Evolutionary conservation across 352 stramenopile genomes (phyloP).

Genomic region (Phytopythium vexans): DNA sequence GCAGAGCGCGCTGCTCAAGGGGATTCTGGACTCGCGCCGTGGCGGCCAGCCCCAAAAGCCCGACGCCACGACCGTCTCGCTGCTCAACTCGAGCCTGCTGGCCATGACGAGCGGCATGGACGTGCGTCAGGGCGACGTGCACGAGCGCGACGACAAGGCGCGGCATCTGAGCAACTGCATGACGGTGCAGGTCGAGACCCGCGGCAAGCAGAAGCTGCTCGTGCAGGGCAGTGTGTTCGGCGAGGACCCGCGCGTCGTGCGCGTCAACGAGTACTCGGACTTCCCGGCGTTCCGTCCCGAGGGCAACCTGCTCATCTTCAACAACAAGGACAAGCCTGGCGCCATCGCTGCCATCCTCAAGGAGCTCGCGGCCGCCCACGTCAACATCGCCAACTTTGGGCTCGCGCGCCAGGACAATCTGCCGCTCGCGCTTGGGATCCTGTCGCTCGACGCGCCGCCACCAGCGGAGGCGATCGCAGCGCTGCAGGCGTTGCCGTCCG

Average conservation of each 20-base stretch:
- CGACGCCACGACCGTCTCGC: conserved; percentile 25
- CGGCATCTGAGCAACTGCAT: conserved; percentile 78
- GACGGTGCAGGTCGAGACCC: conserved; percentile 65
- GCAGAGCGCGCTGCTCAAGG: conserved; percentile 73
- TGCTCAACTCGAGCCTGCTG: conserved; percentile 69
- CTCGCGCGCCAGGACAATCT: conserved; percentile 65
- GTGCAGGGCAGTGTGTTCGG: conserved; percentile 83
- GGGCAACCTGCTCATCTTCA: conserved; percentile 80
- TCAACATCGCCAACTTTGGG: conserved; percentile 86
- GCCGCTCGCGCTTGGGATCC: conserved; percentile 64
- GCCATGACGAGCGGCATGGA: conserved; percentile 78
- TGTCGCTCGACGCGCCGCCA: conserved; percentile 60
- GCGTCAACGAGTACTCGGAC: conserved; percentile 81
- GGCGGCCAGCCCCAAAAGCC: conserved; percentile 9
- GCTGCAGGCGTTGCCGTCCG: conserved; percentile 57
- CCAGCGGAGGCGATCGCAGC: conserved; percentile 51
- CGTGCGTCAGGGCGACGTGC: conserved; percentile 63
- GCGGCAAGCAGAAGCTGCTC: conserved; percentile 47
- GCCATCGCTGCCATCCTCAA: conserved; percentile 74
- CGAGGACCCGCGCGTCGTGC: conserved; percentile 74
- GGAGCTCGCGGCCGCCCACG: conserved; percentile 59
- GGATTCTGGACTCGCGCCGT: conserved; percentile 46
- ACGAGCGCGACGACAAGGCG: conserved; percentile 27
- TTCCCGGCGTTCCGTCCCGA: conserved; percentile 78
- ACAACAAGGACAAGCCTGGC: conserved; percentile 79